Percentiles rank a stretch among this genome's conserved stretches.
Evolutionary conservation across 202 grass and related monocot genomes (phyloP).

Genomic region (Zoysia matrella): DNA sequence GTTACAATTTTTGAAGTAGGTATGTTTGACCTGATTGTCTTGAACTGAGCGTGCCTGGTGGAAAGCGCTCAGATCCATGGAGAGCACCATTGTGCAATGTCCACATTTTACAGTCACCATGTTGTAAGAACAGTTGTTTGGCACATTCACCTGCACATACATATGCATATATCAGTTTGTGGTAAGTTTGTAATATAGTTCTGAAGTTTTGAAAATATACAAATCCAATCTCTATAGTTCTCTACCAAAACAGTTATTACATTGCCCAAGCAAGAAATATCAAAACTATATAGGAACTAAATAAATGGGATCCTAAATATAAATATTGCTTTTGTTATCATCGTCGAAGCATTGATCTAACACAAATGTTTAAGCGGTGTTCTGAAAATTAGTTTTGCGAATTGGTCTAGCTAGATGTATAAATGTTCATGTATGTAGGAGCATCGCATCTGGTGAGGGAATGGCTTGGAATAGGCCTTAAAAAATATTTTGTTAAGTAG

Average conservation of each 20-base stretch:
- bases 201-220: too few species aligned
- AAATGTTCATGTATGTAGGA: not conserved
- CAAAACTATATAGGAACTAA: not conserved
- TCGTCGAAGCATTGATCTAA: too few species aligned
- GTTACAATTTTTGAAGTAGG: not conserved
- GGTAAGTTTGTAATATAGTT: not conserved
- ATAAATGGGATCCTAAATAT: too few species aligned
- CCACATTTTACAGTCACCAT: slow-evolving; percentile 87
- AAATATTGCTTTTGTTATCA: too few species aligned
- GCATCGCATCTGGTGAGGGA: not conserved
- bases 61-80: slow-evolving; percentile 65
- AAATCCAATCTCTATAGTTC: not conserved
- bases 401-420: not conserved
- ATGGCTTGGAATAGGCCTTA: not conserved
- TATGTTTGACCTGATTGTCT: slow-evolving; percentile 55
- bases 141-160: slow-evolving; percentile 76
- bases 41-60: slow-evolving; percentile 62
- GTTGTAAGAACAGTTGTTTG: slow-evolving; percentile 66
- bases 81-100: slow-evolving; percentile 82
- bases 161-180: slow-evolving; percentile 5
- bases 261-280: not conserved
- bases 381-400: too few species aligned
- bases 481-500: not conserved
- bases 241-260: not conserved
- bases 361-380: too few species aligned